A percentile compares a stretch with the other conserved stretches of the same genome.
Conservation (phyloP, 139 green algal genomes). For the Micractinium conductrix region DNA sequence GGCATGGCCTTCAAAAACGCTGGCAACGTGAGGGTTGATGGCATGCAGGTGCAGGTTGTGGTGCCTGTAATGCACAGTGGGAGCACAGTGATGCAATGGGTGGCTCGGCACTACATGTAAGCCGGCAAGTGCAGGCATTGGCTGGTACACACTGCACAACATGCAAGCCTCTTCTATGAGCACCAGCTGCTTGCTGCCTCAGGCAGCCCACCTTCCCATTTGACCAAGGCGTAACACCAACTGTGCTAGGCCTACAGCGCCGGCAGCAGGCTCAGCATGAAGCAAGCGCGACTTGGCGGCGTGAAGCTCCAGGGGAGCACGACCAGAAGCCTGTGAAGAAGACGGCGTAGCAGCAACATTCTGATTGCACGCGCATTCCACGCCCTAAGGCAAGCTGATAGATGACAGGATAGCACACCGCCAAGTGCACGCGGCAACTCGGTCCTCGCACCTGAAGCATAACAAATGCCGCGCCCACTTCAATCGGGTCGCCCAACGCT, state of each 20-base stretch:
- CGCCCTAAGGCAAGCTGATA: too few species aligned
- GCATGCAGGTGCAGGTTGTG: conserved; percentile 69
- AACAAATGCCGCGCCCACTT: conserved; percentile 72
- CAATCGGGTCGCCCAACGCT: conserved; percentile 86
- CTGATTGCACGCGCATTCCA: background rate
- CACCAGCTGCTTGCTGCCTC: background rate
- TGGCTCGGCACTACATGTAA: background rate
- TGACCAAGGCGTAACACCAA: conserved; percentile 11
- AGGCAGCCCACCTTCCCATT: background rate
- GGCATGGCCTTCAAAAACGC: conserved; percentile 7
- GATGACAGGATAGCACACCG: too few species aligned
- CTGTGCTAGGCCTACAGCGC: conserved; percentile 54
- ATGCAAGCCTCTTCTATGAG: too few species aligned
- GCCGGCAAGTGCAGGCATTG: too few species aligned
- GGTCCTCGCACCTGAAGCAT: conserved; percentile 29
- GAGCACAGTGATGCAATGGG: background rate
- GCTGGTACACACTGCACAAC: too few species aligned
- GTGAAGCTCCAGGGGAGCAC: conserved; percentile 60
- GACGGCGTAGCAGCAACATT: too few species aligned
- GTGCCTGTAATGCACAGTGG: background rate
- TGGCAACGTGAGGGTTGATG: conserved; percentile 71
- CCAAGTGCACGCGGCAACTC: too few species aligned
- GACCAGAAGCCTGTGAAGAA: background rate
- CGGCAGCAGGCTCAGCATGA: conserved; percentile 87
- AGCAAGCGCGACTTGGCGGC: conserved; percentile 77